Base-by-base conservation (phyloP, 2,329 filamentous ascomycete species). In the Neonectria sp. region DNA sequence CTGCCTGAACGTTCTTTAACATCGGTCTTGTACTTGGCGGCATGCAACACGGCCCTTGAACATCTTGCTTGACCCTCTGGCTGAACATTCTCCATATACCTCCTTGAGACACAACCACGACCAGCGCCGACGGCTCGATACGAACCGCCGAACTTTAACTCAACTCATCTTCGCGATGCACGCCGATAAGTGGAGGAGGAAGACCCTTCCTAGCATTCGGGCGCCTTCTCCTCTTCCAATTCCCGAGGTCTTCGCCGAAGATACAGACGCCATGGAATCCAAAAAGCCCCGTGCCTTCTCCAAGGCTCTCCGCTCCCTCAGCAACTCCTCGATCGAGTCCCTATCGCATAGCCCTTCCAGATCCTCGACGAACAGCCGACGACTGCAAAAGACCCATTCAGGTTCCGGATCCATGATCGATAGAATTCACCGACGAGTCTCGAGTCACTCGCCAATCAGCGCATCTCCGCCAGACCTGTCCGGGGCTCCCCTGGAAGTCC, bases 401-500 rank as follows among this genome's bases (percentile, higher is more conserved):
- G 76, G 72, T n/a, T 82, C 81, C 24, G 75, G 79, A 17, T 83
- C 82, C 15, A 82, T 84, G 75, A 79, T 84, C 52, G 81, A 82
- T 46, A 77, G 82, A 55, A 75, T 84, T 15, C 82, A 83, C 55
- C 80, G 81, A 45, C 78, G 81, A 35, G 77, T 82, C 17, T 84
- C 82, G 15, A 81, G 77, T 60, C 80, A 79, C 24, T 82, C 80
- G 5, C 73, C 76, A 11, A 64, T 76, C 49, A 77, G 75, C 63
- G 74, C 74, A 21, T 75, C 78, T 6, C 75, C 76, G 29, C 70
- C 75, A 21, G 80, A 82, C 49, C 61, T 74, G 12, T 73, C 78
- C 6, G 71, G 67, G 15, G 72, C 74, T 31, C 71, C 77, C 5
- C 53, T 76, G 11, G 79, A 83, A 25, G 73, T 75, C 17, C 75